Base-by-base conservation (phyloP, 2,329 filamentous ascomycete species). In the Zopfia rhizophila region DNA sequence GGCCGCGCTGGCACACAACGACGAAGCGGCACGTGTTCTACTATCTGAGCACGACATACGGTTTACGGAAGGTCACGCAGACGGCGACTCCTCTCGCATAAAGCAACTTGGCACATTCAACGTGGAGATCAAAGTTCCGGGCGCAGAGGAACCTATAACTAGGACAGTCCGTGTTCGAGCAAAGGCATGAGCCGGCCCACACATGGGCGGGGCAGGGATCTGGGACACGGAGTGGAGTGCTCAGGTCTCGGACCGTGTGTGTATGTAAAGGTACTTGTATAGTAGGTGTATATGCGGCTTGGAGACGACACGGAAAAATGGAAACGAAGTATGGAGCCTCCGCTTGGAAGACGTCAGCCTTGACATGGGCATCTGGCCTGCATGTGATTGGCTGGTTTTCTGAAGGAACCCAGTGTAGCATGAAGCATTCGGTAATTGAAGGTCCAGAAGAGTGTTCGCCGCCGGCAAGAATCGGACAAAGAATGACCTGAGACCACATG, bases 51-150 rank as follows among this genome's bases (percentile, higher is more conserved):
- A 75, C 23, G 77, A 84, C 51, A 72, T 85, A 24, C 68, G 61
- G 5, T 83, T 84, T 56, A 61, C 80, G 36, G 63, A 68, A 8
- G 60, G 60, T 7, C 55, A 64, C 23, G 67, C 71, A 28, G 66
- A 70, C 33, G 65, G 51, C 17, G 72, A 72, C 22, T 59, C 65
- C 19, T 73, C 74, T 45, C 73, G 75, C 30, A 73, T 84, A 33
- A 83, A 82, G 70, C 68, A 76, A 51, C 55, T 83, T 14, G 82
- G 82, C 31, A 72, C 75, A 41, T 84, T 76, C 63, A 73, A 75
- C 46, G 69, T 83, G 30, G 76, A 81, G 61, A 78, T 84, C 43
- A 70, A 61, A 48, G 58, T 82, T 35, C 75, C 76, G 38, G 80
- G 80, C 6, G 71, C 73, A n/a, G 68, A 72, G 31, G 63, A 69